Evolutionary conservation across 1,284 basidiomycete species (phyloP), one percentile per base, ranked within the genome.

Genomic region (Ceratobasidium sp.): DNA sequence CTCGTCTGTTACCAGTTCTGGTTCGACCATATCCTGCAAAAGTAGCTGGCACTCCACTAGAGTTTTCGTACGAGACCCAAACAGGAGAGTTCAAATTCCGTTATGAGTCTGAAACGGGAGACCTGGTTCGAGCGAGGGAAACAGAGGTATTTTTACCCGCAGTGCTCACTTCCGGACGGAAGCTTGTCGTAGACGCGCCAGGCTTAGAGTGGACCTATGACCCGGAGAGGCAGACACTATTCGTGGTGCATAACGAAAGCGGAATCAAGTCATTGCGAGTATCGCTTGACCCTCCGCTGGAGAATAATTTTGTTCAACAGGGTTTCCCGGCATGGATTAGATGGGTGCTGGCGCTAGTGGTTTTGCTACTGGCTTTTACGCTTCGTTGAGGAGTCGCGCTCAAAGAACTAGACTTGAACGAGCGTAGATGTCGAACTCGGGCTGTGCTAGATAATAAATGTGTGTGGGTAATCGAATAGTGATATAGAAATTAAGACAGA

Each of bases 81-180:
- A 86, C 84, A 0, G 89, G 89, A 0, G 76, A 77, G 13, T 87
- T 91, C 74, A 79, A 78, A 2, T 91, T 84, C 72, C 83, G 85
- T 72, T 93, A 89, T 90, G 79, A 77, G 1, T 76, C 79, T 20
- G 58, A 74, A 0, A 77, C 77, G 0, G 80, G 82, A 71, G 79
- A 80, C 0, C 71, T 75, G 1, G 77, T 88, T 31, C 79, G 75
- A 34, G 82, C 84, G 6, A 79, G 82, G 52, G 85, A 89, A 73
- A 94, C 93, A 12, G 92, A 94, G 77, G 87, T 95, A 60, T 96
- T 88, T 80, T 74, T 94, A 8, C 93, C 93, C 0, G 83, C 84
- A 1, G 76, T 82, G 72, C 76, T 92, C 31, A 80, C 86, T 2
- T 81, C 82, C n/a, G 85, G 84, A 0, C 79, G 88, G 60, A 81